phyloP scores from a whole-genome alignment of 345 rosid genomes.

The Heritiera littoralis region DNA sequence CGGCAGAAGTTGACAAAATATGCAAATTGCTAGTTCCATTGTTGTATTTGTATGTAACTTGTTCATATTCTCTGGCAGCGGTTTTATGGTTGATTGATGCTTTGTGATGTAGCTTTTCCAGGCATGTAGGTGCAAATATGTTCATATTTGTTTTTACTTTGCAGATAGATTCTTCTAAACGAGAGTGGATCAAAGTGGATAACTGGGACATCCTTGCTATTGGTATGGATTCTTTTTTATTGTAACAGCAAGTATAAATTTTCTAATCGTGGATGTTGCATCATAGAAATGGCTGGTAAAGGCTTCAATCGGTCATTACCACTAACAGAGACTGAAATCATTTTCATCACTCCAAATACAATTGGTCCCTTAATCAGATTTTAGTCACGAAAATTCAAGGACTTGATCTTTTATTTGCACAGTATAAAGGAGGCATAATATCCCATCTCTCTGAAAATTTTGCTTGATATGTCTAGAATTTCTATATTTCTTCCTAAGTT shows the following conservation, averaged over 20 bases:
- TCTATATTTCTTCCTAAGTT: background rate
- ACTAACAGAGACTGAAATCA: background rate
- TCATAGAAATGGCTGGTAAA: background rate
- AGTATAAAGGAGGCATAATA: background rate
- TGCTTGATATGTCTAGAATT: slow-evolving; percentile 10
- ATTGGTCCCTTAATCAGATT: background rate
- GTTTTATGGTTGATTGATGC: background rate
- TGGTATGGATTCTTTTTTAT: slow-evolving; percentile 36
- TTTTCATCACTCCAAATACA: background rate
- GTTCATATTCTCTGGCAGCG: background rate
- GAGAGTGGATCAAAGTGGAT: slow-evolving; percentile 67
- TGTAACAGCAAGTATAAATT: background rate
- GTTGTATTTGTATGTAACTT: background rate
- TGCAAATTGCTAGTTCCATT: background rate
- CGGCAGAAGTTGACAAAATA: slow-evolving; percentile 1
- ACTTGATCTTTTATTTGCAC: background rate
- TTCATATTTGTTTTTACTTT: slow-evolving; percentile 23
- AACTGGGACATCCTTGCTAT: slow-evolving; percentile 58
- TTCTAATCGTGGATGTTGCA: background rate
- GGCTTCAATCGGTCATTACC: background rate
- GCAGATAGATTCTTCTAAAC: slow-evolving; percentile 58
- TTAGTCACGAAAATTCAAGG: background rate
- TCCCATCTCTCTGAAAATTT: background rate
- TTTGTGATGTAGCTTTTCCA: background rate
- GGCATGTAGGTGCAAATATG: background rate